Conservation (phyloP, 176 grass and related monocot genomes). For the Cenchrus americanus region DNA sequence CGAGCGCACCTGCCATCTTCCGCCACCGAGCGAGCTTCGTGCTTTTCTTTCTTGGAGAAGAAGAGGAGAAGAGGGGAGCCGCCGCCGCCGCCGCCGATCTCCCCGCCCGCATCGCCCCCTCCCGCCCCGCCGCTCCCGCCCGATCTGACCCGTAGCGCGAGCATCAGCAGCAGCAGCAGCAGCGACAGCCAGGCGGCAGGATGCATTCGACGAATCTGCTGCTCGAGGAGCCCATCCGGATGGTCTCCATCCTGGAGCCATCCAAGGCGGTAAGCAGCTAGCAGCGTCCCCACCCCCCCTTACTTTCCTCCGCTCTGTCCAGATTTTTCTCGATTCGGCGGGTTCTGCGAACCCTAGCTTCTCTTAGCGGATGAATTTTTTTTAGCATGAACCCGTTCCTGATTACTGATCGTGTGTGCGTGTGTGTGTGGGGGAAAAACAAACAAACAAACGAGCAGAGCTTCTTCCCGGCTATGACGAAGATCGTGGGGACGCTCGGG, state of each 20-base stretch:
- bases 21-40: not conserved
- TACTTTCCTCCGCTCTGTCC: not conserved
- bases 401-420: too few relatives aligned
- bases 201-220: constrained; percentile 94
- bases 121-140: not conserved
- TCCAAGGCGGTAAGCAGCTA: constrained; percentile 72
- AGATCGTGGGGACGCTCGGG: constrained; percentile 96
- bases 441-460: constrained; percentile 42
- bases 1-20: not conserved
- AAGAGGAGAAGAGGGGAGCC: constrained; percentile 25
- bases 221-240: constrained; percentile 97
- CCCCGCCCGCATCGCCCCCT: not conserved
- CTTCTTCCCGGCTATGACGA: constrained; percentile 99
- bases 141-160: constrained; percentile 29
- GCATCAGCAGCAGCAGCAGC: not conserved
- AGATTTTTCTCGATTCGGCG: not conserved
- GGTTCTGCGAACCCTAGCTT: not conserved
- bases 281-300: not conserved
- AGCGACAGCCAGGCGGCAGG: not conserved
- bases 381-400: too few relatives aligned
- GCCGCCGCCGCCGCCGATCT: not conserved
- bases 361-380: not conserved
- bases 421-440: too few relatives aligned
- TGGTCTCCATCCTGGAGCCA: constrained; percentile 96
- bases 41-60: constrained; percentile 35